These are phyloP conservation scores for Trypanosoma brucei DNA, from an alignment of 208 protist genomes.

Conservation along the genomic window DNA sequence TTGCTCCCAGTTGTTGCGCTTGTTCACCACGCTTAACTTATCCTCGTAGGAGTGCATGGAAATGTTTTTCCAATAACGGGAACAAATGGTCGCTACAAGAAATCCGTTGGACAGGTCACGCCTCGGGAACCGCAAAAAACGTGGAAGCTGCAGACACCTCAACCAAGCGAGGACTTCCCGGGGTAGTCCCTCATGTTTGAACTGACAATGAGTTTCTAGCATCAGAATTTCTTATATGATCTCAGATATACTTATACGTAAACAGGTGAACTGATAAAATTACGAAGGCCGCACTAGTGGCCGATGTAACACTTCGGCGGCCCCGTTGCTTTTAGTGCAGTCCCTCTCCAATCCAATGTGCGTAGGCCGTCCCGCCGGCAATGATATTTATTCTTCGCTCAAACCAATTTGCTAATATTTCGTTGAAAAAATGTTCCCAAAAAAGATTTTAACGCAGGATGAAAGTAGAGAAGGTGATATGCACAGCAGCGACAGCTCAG, in stretches of 20 bases:
- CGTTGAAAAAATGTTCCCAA: too few relatives aligned
- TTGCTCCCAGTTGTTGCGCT: constrained; percentile 88
- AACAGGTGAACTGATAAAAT: too few relatives aligned
- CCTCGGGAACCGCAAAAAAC: constrained; percentile 67
- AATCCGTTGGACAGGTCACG: constrained; percentile 92
- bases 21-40: constrained; percentile 46
- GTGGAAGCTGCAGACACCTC: constrained; percentile 81
- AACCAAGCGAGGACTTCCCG: constrained; percentile 91
- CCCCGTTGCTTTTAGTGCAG: too few relatives aligned
- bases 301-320: too few relatives aligned
- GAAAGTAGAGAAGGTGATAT: neutral
- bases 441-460: neutral
- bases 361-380: too few relatives aligned
- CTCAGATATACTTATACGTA: too few relatives aligned
- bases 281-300: too few relatives aligned
- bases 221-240: neutral
- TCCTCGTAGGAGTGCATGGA: constrained; percentile 92
- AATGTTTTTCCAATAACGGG: constrained; percentile 86
- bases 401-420: too few relatives aligned
- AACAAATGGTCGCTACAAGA: constrained; percentile 91
- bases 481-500: too few relatives aligned
- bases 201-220: neutral
- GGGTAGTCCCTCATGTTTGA: constrained; percentile 39
- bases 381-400: too few relatives aligned
- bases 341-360: too few relatives aligned